Evolutionary conservation across 2,329 filamentous ascomycete species (phyloP), one percentile per base, ranked within the genome.

Genomic region (Nothophaeocryptopus gaeumannii): DNA sequence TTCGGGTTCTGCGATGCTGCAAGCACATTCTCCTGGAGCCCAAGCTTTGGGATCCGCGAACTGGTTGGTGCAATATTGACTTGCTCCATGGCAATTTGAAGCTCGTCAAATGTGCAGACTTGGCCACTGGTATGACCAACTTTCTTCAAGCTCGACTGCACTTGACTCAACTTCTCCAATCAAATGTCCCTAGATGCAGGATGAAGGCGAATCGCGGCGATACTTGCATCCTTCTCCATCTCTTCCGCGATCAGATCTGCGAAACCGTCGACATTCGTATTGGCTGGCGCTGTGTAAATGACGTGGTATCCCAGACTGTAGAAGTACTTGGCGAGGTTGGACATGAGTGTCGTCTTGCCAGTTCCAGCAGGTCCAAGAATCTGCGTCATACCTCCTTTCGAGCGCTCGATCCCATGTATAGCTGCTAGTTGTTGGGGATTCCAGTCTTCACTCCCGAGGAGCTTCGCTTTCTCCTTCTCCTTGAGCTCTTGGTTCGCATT

Each of bases 341-440:
- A 5, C 9, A 39, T 8, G 8, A 47, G 11, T 1, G 44, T 35
- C 8, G 49, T 43, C 44, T 47, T 51, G 8, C 49, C 49, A 0
- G 44, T 47, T 3, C 49, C 44, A 5, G 34, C 1, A 9, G 30
- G 14, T 11, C 44, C 44, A 4, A 26, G 38, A 11, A 13, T 16
- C 2, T 47, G 11, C 1, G 14, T 2, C 1, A 51, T 4, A 8
- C 44, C 33, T 2, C 8, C 39, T 5, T 33, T 3, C 0, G 35
- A 14, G 1, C 30, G 2, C 12, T 30, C 26, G 11, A 43, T 13
- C 11, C 34, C 33, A 1, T 47, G 33, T 10, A 51, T 39, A 11
- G 34, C 43, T 38, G n/a, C 36, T 3, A 12, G 37, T 32, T 51
- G 48, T 32, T 51, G 13, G 1, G 11, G 2, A 14, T 42, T 47